Conservation (phyloP, 164 flowering plant species). For the Malania oleifera region DNA sequence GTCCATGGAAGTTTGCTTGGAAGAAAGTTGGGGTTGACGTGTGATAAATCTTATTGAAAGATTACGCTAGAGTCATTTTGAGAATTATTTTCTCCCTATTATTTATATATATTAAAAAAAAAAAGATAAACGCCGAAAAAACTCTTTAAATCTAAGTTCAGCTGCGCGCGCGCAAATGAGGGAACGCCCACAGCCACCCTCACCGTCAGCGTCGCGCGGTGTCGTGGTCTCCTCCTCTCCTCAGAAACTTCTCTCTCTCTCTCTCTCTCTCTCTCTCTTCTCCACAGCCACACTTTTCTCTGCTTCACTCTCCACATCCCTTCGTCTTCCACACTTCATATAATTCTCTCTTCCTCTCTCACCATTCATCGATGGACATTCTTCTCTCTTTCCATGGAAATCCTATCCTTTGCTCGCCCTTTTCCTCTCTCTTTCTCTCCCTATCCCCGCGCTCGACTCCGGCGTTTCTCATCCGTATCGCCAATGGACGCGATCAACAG, state of each 20-base stretch:
- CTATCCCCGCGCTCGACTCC: background rate
- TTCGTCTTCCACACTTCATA: background rate
- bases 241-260: background rate
- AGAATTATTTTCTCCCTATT: too few species aligned
- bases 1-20: too few species aligned
- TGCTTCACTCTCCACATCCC: background rate
- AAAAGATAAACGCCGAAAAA: too few species aligned
- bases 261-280: constrained; percentile 6
- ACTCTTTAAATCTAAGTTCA: too few species aligned
- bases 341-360: too few species aligned
- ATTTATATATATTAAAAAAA: too few species aligned
- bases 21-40: too few species aligned
- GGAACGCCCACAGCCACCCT: too few species aligned
- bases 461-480: background rate
- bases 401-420: constrained; percentile 23
- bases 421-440: constrained; percentile 11
- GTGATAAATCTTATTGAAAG: too few species aligned
- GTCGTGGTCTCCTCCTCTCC: background rate
- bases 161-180: too few species aligned
- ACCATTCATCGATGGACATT: background rate
- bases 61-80: too few species aligned
- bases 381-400: background rate
- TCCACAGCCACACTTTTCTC: constrained; percentile 29
- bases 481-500: background rate
- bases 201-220: too few species aligned